These are phyloP conservation scores for Senna tora DNA, from an alignment of 306 rosid genomes.

Conservation along the genomic window DNA sequence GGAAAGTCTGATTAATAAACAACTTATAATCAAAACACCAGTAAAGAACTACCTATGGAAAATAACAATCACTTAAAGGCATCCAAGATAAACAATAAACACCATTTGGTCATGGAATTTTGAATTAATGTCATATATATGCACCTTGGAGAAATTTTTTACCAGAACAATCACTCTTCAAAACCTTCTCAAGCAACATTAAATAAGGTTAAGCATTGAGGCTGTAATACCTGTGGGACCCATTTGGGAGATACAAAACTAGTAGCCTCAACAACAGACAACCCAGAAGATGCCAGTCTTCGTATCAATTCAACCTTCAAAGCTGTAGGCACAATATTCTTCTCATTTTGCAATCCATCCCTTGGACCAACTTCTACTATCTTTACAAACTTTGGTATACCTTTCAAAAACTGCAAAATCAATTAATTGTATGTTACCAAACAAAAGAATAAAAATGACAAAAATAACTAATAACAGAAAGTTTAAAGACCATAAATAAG, in stretches of 20 bases:
- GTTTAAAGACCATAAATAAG: neutral
- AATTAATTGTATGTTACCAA: neutral
- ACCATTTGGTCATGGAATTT: neutral
- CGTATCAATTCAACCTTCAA: conserved; percentile 64
- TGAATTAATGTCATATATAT: neutral
- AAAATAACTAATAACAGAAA: neutral
- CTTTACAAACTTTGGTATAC: conserved; percentile 65
- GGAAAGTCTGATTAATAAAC: neutral
- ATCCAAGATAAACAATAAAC: neutral
- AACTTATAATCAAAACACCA: neutral
- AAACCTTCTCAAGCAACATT: conserved; percentile 10
- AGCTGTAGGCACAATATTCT: conserved; percentile 59
- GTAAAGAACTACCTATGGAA: neutral
- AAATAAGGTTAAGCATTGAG: neutral
- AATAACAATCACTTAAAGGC: neutral
- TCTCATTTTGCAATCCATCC: conserved; percentile 81
- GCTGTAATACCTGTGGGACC: conserved; percentile 70
- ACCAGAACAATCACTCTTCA: neutral
- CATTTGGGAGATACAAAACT: conserved; percentile 84
- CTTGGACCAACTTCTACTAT: conserved; percentile 88
- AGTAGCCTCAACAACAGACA: conserved; percentile 73
- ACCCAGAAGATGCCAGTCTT: conserved; percentile 66
- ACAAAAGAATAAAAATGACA: conserved; percentile 1
- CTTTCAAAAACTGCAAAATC: conserved; percentile 51
- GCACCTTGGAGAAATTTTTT: neutral